These are phyloP conservation scores for Stentor coeruleus DNA, from an alignment of 73 alveolate species.

Conservation along the genomic window DNA sequence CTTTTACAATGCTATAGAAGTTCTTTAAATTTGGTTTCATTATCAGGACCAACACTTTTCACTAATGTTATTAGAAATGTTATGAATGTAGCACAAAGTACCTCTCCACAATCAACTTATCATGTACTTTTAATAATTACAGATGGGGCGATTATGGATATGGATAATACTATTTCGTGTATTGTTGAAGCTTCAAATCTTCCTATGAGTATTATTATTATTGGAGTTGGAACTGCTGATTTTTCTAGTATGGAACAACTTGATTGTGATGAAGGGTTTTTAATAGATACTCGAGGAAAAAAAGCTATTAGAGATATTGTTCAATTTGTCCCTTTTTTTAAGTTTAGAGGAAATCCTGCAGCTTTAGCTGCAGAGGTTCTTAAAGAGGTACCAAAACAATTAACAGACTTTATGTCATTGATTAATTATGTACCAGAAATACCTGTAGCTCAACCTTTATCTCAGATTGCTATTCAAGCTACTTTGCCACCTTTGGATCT, in stretches of 20 bases:
- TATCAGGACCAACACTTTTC: constrained; percentile 85
- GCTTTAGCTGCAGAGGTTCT: constrained; percentile 89
- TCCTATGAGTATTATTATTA: constrained; percentile 76
- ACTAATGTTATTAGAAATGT: constrained; percentile 52
- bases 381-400: constrained; percentile 89
- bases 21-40: constrained; percentile 39
- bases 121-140: constrained; percentile 66
- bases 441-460: not conserved
- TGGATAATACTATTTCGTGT: constrained; percentile 67
- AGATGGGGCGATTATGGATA: constrained; percentile 89
- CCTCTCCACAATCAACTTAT: constrained; percentile 37
- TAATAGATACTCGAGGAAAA: constrained; percentile 40
- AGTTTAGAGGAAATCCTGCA: constrained; percentile 57
- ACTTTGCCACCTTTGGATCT: too few species aligned
- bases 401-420: constrained; percentile 27
- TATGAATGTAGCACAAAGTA: constrained; percentile 43
- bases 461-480: too few species aligned
- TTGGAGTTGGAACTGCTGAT: constrained; percentile 77
- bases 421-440: not conserved
- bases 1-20: constrained; percentile 50
- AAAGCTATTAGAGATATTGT: constrained; percentile 78
- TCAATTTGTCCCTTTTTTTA: constrained; percentile 77
- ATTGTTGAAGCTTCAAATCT: constrained; percentile 71
- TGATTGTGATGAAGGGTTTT: constrained; percentile 68
- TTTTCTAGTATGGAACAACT: constrained; percentile 71